Base-by-base conservation (phyloP, 2,329 filamentous ascomycete species). In the Aspergillus niger region DNA sequence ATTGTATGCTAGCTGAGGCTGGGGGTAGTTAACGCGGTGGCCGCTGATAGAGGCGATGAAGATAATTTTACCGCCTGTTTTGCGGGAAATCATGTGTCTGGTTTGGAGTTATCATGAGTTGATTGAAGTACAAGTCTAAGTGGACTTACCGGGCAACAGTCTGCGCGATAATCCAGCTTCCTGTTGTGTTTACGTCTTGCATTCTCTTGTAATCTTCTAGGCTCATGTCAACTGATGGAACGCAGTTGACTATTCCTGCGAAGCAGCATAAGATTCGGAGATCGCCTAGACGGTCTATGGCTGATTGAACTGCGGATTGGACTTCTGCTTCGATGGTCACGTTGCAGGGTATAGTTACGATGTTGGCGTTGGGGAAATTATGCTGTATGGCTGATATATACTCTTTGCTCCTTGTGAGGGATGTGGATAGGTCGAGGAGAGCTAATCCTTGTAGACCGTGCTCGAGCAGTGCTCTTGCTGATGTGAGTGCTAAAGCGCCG, bases 1-100 rank as follows among this genome's bases (percentile, higher is more conserved):
- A 64, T 92, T 92, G 71, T 92, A 92, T 0, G 86, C 84, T 0
- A 80, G 80, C 70, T 92, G 89, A 0, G 89, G 88, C 70, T 91
- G 89, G 0, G 89, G 89, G 69, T 81, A 91, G 68, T 91, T 91
- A 58, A 89, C 88, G 2, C 82, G 70, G 63, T 91, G 88, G 0
- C 81, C 89, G 4, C 86, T 89, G 58, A 91, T 89, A 22, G 84
- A 88, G 0, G 89, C 86, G 0, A 86, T 86, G 59, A 92, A 82
- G 2, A 88, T 77, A 57, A 92, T 89, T 43, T 82, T 82, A 0
- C 89, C 89, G 0, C 85, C 83, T 0, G 72, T 80, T 0, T 78
- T 76, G 55, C 80, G 70, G 11, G 72, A 58, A 11, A 83, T 79
- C 82, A 89, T 88, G n/a, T 82, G 76, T 54, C 78, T 79, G 30